These are phyloP conservation scores for Colletotrichum eleusines DNA, from an alignment of 2,329 filamentous ascomycete genomes.

Conservation along the genomic window DNA sequence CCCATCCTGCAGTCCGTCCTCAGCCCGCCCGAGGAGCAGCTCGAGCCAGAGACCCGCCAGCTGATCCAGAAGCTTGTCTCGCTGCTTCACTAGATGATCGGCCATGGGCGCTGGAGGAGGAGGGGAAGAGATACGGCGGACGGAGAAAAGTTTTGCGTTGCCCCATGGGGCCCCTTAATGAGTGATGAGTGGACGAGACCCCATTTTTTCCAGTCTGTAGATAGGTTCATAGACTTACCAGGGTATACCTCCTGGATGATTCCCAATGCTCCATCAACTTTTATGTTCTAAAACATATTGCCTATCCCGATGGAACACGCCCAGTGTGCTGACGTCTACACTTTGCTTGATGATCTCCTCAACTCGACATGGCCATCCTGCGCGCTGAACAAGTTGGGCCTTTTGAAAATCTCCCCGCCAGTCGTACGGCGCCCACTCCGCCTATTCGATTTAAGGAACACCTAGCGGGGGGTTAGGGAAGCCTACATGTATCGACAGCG, in stretches of 20 bases:
- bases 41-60: conserved; percentile 77
- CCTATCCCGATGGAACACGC: not conserved
- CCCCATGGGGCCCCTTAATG: conserved; percentile 38
- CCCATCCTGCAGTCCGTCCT: conserved; percentile 81
- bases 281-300: not conserved
- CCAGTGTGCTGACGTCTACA: not conserved
- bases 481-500: not conserved
- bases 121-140: not conserved
- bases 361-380: not conserved
- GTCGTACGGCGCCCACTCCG: not conserved
- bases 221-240: conserved; percentile 41
- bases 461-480: not conserved
- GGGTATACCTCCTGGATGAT: conserved; percentile 36
- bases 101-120: not conserved
- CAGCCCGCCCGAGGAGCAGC: conserved; percentile 77
- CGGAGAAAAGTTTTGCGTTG: conserved; percentile 20
- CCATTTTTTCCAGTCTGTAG: conserved; percentile 40
- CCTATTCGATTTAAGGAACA: not conserved
- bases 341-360: not conserved
- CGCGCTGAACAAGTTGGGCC: not conserved
- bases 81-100: conserved; percentile 47
- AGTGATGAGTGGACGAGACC: conserved; percentile 42
- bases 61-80: conserved; percentile 75
- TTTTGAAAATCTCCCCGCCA: not conserved
- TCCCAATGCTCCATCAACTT: conserved; percentile 39